Evolutionary conservation across 1,139 yeast genomes (phyloP).

Genomic region (Kluyveromyces sp.): DNA sequence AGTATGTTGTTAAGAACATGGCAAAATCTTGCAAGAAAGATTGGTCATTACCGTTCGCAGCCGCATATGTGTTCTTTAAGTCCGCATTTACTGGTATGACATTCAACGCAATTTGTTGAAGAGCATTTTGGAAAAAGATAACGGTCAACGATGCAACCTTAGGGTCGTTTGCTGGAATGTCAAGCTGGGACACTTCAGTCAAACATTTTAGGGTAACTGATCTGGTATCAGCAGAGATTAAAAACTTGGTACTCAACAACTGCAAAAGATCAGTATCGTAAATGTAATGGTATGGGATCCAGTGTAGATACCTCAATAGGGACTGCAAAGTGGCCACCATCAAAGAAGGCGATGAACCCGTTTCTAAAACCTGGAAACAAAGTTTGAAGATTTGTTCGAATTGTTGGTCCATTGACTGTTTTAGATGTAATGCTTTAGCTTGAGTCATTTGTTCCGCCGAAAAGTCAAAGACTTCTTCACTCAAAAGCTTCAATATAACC

Average conservation of each 20-base stretch:
- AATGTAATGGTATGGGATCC: constrained; percentile 88
- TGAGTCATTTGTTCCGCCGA: constrained; percentile 95
- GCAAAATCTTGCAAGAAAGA: constrained; percentile 94
- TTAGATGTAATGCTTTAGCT: constrained; percentile 80
- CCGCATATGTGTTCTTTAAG: constrained; percentile 61
- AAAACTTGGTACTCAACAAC: constrained; percentile 64
- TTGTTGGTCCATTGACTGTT: constrained; percentile 78
- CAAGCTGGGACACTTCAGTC: constrained; percentile 76
- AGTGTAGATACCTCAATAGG: constrained; percentile 75
- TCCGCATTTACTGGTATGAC: constrained; percentile 74
- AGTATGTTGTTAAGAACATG: constrained; percentile 80
- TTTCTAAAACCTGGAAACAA: constrained; percentile 88
- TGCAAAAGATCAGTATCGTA: constrained; percentile 79
- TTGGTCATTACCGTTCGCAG: constrained; percentile 79
- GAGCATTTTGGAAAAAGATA: constrained; percentile 60
- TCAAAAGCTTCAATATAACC: constrained; percentile 78
- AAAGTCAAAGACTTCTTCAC: constrained; percentile 94
- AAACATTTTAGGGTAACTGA: constrained; percentile 81
- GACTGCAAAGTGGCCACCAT: constrained; percentile 81
- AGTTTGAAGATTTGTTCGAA: constrained; percentile 88
- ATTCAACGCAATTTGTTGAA: constrained; percentile 56
- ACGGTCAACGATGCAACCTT: constrained; percentile 43
- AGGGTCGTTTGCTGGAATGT: constrained; percentile 54
- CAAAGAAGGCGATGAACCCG: constrained; percentile 74
- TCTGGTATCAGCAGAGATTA: constrained; percentile 74